Percentiles rank a stretch among this genome's conserved stretches.
These are phyloP conservation scores for Rhizoctonia solani DNA, from an alignment of 1,284 basidiomycete species.

Conservation along the genomic window DNA sequence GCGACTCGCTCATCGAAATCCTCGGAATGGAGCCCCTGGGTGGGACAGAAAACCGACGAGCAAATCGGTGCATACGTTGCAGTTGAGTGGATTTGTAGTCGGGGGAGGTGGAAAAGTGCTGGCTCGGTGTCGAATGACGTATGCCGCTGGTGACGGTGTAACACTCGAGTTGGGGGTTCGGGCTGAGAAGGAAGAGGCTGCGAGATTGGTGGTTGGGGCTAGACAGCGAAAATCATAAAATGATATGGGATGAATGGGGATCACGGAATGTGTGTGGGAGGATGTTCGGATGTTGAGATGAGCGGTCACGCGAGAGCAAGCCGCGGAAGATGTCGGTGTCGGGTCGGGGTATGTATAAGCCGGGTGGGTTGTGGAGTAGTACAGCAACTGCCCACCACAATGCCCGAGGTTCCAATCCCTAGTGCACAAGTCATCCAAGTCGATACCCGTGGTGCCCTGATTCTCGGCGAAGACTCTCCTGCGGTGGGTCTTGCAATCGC, in stretches of 20 bases:
- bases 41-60: slow-evolving; percentile 79
- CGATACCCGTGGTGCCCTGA: slow-evolving; percentile 85
- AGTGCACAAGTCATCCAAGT: slow-evolving; percentile 78
- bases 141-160: slow-evolving; percentile 87
- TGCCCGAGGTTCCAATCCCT: slow-evolving; percentile 52
- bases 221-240: slow-evolving; percentile 15
- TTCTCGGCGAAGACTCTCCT: slow-evolving; percentile 89
- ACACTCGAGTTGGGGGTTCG: slow-evolving; percentile 93
- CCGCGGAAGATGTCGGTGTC: slow-evolving; percentile 24
- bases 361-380: too few species aligned
- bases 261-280: slow-evolving; percentile 5
- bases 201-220: slow-evolving; percentile 85
- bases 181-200: slow-evolving; percentile 86
- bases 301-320: slow-evolving; percentile 20
- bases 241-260: slow-evolving; percentile 8
- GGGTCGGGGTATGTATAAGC: not conserved
- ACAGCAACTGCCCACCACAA: slow-evolving; percentile 15
- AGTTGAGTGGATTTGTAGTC: slow-evolving; percentile 84
- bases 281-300: slow-evolving; percentile 5
- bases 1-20: slow-evolving; percentile 90
- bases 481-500: slow-evolving; percentile 60
- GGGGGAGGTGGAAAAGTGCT: slow-evolving; percentile 94
- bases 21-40: slow-evolving; percentile 97
- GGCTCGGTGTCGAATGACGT: slow-evolving; percentile 95
- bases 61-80: slow-evolving; percentile 90